Base-by-base conservation (phyloP, 2,329 filamentous ascomycete species). In the Elsinoe perseae region DNA sequence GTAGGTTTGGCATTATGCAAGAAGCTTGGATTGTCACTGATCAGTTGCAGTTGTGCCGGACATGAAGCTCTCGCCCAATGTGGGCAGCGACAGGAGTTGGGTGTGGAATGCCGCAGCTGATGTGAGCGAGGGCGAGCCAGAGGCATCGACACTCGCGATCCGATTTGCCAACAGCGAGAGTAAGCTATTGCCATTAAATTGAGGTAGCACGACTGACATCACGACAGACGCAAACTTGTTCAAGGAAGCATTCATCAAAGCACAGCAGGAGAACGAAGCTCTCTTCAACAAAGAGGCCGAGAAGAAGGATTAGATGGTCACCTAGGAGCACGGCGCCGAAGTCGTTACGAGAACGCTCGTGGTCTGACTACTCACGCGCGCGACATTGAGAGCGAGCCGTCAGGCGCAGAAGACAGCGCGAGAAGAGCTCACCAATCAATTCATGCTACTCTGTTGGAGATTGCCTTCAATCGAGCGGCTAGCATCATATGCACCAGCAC, bases 91-190 rank as follows among this genome's bases (percentile, higher is more conserved):
- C 79, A 87, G 93, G 73, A 95, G 87, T 78, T 98, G 93, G 93
- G 93, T 98, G 64, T 98, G 93, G 93, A 97, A 95, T 70, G 92
- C 91, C 59, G 87, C 91, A 58, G 93, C 93, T 64, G 93, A 98
- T 80, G 92, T 97, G 66, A 95, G 89, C 69, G 93, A 98, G 80
- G 93, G 93, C 61, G 92, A 96, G 78, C 87, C 93, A 61, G 93
- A 98, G 80, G 89, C 91, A 56, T 86, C 90, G 69, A 98, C 93
- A 56, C 81, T 98, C 68, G 93, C 93, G 63, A 97, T 98, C 67
- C 90, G 93, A 65, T 96, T 98, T 69, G 92, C 87, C 77, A 98
- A 97, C 80, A 86, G 88, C 64, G 93, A 98, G 72, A 97, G 90
- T 95, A 80, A 72, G 86, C 38, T 32, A 40, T 42, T 25, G 27